A percentile compares a stretch with the other conserved stretches of the same genome.
These are phyloP conservation scores for Tetraselmis striata DNA, from an alignment of 139 green algal species.

Conservation along the genomic window DNA sequence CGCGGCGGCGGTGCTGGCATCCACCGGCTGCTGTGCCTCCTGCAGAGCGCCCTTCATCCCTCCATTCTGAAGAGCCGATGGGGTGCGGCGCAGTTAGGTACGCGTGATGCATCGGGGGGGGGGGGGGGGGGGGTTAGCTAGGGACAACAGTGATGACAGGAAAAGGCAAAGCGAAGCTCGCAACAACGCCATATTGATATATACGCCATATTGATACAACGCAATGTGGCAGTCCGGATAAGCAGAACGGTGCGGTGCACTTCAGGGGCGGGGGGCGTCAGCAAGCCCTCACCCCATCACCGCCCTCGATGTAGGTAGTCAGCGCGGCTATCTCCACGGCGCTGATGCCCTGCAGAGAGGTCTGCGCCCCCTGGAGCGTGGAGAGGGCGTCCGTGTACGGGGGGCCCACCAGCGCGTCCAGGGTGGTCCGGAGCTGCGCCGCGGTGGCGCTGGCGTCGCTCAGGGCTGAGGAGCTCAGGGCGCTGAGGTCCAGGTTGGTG, in stretches of 20 bases:
- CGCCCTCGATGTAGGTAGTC: background rate
- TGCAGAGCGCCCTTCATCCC: background rate
- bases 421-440: background rate
- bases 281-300: background rate
- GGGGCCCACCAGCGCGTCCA: background rate
- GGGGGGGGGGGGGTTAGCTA: no score
- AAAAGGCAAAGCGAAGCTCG: no score
- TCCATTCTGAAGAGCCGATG: background rate
- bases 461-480: background rate
- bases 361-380: background rate
- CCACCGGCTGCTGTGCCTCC: background rate
- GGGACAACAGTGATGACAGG: no score
- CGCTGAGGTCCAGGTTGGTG: background rate
- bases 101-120: no score
- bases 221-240: no score
- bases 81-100: background rate
- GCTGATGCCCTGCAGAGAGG: background rate
- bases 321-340: background rate
- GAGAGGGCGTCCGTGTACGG: background rate
- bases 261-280: no score
- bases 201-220: no score
- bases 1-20: background rate
- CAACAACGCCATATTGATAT: no score
- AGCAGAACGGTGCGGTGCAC: no score
- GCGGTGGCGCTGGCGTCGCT: background rate